A percentile compares a stretch with the other conserved stretches of the same genome.
phyloP scores from a whole-genome alignment of 75 land plant species.

The Picea glauca region DNA sequence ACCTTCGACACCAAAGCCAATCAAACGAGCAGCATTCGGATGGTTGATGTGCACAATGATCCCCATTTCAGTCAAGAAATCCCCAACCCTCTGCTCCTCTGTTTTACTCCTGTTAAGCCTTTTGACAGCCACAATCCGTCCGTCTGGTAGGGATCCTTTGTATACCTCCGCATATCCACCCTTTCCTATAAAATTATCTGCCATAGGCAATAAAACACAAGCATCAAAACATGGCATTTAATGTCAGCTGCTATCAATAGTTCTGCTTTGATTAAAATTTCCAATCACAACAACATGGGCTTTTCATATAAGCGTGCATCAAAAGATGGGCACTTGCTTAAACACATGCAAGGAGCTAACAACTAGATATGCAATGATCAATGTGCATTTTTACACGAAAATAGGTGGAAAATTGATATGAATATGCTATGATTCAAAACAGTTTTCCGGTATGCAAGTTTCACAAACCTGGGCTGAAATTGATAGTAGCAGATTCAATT shows the following conservation, averaged over 20 bases:
- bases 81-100: constrained; percentile 43
- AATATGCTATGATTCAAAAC: too few relatives aligned
- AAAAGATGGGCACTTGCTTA: too few relatives aligned
- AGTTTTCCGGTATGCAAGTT: too few relatives aligned
- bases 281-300: not conserved
- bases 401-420: too few relatives aligned
- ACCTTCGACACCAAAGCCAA: constrained; percentile 74
- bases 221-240: not conserved
- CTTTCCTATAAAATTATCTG: constrained; percentile 81
- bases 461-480: constrained; percentile 41
- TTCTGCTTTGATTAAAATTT: not conserved
- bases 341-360: not conserved
- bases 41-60: constrained; percentile 80
- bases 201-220: constrained; percentile 9
- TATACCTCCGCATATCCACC: constrained; percentile 92
- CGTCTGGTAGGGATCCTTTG: constrained; percentile 63
- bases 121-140: constrained; percentile 84
- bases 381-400: not conserved
- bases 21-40: constrained; percentile 66
- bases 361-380: not conserved
- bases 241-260: not conserved
- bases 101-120: constrained; percentile 51
- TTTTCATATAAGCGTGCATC: not conserved
- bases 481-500: constrained; percentile 39
- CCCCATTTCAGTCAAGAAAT: constrained; percentile 85